These are phyloP conservation scores for Neofusicoccum kwambonambiense DNA, from an alignment of 2,329 filamentous ascomycete genomes.

Conservation along the genomic window DNA sequence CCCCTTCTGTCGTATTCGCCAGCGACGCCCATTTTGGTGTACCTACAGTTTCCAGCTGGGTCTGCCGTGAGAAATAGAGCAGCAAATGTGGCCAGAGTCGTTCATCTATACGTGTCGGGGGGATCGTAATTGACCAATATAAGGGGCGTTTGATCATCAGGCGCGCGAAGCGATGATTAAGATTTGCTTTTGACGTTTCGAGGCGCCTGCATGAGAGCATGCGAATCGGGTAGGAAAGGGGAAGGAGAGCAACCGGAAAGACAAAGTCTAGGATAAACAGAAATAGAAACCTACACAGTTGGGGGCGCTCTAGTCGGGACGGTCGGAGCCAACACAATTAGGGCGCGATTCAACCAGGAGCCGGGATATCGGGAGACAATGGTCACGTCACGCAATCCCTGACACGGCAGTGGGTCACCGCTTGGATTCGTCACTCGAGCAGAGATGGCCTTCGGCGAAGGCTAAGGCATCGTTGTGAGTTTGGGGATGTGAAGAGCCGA, in stretches of 20 bases:
- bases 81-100: neutral
- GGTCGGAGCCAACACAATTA: neutral
- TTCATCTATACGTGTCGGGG: neutral
- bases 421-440: slow-evolving; percentile 11
- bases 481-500: slow-evolving; percentile 7
- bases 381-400: slow-evolving; percentile 12
- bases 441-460: neutral
- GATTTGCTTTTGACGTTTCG: slow-evolving; percentile 9
- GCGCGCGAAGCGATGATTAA: slow-evolving; percentile 12
- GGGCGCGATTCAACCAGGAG: neutral
- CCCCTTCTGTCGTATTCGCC: neutral
- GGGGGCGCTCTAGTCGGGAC: neutral
- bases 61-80: neutral
- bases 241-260: neutral
- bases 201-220: slow-evolving; percentile 2
- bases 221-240: slow-evolving; percentile 7
- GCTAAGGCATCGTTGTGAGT: slow-evolving; percentile 7
- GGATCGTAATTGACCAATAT: slow-evolving; percentile 7
- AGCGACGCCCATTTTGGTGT: neutral
- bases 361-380: neutral
- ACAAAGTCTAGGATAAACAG: neutral
- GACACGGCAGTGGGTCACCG: slow-evolving; percentile 9
- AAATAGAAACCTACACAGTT: slow-evolving; percentile 1
- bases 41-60: neutral
- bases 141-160: slow-evolving; percentile 15